Evolutionary conservation across 306 rosid genomes (phyloP).

Genomic region (Sophora flavescens): DNA sequence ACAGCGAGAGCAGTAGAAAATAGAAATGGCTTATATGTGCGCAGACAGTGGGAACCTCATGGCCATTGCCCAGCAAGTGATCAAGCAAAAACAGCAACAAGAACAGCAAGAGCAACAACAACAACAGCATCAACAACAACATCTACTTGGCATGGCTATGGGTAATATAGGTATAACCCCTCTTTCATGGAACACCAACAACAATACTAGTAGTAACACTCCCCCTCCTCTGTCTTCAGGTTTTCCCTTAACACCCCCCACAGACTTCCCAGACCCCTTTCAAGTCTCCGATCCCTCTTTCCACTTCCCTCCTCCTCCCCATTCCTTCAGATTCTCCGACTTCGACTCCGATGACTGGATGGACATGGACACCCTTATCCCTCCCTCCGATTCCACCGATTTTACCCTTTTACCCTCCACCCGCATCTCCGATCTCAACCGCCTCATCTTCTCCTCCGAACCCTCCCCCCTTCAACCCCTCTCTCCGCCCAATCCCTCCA

Average conservation of each 20-base stretch:
- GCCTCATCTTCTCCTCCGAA: conserved; percentile 64
- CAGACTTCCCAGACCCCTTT: conserved; percentile 78
- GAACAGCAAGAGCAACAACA: conserved; percentile 66
- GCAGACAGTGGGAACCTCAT: conserved; percentile 95
- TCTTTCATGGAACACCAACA: conserved; percentile 66
- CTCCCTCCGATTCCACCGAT: conserved; percentile 68
- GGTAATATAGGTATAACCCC: conserved; percentile 45
- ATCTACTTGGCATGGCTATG: conserved; percentile 18
- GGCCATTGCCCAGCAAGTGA: conserved; percentile 99
- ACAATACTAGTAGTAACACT: neutral
- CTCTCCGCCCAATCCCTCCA: conserved; percentile 41
- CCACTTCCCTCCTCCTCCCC: conserved; percentile 70
- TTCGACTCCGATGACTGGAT: conserved; percentile 98
- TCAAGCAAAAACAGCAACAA: conserved; percentile 89
- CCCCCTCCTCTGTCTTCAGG: conserved; percentile 51
- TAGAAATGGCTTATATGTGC: conserved; percentile 89
- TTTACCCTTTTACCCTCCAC: conserved; percentile 58
- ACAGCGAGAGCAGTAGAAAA: no score
- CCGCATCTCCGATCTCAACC: conserved; percentile 66
- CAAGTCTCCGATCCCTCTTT: conserved; percentile 71
- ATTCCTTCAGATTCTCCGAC: conserved; percentile 72
- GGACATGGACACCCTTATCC: conserved; percentile 91
- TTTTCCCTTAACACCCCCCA: conserved; percentile 54
- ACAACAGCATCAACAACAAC: conserved; percentile 26
- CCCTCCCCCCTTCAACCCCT: conserved; percentile 45